Evolutionary conservation across 2,329 filamentous ascomycete genomes (phyloP), one percentile per base, ranked within the genome.

Genomic region (Sporothrix globosa): DNA sequence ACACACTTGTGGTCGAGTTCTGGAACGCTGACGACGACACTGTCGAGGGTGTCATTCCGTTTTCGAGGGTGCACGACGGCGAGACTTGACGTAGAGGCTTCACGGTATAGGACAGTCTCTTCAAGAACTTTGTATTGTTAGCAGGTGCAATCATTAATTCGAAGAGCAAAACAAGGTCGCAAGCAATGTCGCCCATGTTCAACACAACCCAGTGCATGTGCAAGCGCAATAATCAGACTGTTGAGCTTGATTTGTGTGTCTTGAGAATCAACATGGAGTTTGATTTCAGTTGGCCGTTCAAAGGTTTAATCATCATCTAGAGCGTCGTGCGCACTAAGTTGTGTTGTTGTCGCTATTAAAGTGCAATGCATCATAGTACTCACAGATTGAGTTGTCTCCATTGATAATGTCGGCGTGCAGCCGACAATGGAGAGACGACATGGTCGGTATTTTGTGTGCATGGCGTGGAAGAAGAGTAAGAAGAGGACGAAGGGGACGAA

Each of bases 231-330:
- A 70, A 73, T 88, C 86, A 88, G 85, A 88, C 84, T 87, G 84
- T 72, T 72, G 73, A 72, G 58, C 61, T 69, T 87, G 85, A 87
- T 85, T 81, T 80, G 80, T 60, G 82, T 74, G 74, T 76, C 77
- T 73, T 63, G 68, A 75, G 60, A 80, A 81, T 88, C 86, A 84
- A 87, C 86, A 88, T 83, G 75, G 77, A 76, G 73, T 75, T 81
- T 87, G 73, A 76, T 80, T 87, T 89, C 85, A 85, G 87, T 86
- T 87, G 86, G 86, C 86, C 86, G 86, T 88, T 88, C 86, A 81
- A 82, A 85, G 81, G 77, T 75, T 81, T 78, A 81, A 80, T 88
- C 86, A 89, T 89, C 86, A 87, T 81, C 72, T 73, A 71, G 66
- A 75, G 76, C 71, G 65, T 13, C 30, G 19, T 17, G 24, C 44